Evolutionary conservation across 306 rosid species (phyloP), one percentile per base, ranked within the genome.

Genomic region (Lagenaria siceraria): DNA sequence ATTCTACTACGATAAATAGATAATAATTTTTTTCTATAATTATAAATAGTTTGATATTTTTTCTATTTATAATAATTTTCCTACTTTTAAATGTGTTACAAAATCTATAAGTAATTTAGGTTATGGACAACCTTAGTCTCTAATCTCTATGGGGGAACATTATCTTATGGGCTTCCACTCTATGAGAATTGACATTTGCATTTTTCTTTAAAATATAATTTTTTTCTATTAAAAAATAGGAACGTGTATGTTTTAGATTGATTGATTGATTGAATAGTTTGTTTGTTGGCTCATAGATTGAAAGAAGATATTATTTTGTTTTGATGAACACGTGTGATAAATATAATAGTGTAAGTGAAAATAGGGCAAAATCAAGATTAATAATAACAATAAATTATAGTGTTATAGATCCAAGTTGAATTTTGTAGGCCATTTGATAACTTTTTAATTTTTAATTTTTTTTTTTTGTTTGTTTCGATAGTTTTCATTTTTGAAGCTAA

Each of bases 121-220:
- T 25, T 24, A 24, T 59, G 65, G 65, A 59, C 36, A 63, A 65
- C 17, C 49, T 36, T 66, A 66, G 42, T 36, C 72, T 15, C 52
- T 46, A 46, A 46, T 36, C 3, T 10, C 6, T 1, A 3, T 2
- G 42, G 43, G 42, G 43, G 8, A 7, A 63, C 43, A 63, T 63
- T 63, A 63, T 66, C 18, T 38, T 11, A 69, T 69, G 75, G 75
- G 75, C 55, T 68, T 68, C 74, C 74, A 40, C 53, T 21, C 53
- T 12, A 68, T 21, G 35, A 42, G 51, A 69, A 24, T 69, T 43
- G 55, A 43, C 36, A 43, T 70, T 70, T 70, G 21, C 19, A 70
- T 70, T 70, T 69, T 69, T 69, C 8, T 46, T 21, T 42, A 66
- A 11, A 6, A 21, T 66, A 66, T 66, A 18, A 33, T 21, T 40